phyloP scores from a whole-genome alignment of 352 stramenopile species.

The Phytopythium aichiense region DNA sequence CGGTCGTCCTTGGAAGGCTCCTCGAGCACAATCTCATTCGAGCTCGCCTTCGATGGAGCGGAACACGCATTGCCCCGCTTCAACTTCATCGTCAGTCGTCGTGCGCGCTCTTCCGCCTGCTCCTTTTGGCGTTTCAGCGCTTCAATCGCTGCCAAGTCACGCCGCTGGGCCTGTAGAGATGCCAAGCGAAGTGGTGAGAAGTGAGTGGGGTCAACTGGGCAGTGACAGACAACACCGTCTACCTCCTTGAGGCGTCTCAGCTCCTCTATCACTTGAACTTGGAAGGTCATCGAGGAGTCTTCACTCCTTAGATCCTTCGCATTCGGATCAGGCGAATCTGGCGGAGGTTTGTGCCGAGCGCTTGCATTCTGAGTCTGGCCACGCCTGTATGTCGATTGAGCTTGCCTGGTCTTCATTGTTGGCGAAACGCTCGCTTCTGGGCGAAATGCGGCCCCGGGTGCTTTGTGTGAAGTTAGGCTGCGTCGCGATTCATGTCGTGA shows the following conservation, averaged over 20 bases:
- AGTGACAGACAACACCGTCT: constrained; percentile 13
- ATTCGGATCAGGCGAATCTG: not conserved
- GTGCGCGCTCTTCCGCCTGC: constrained; percentile 24
- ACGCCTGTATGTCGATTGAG: not conserved
- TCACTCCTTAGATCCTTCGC: not conserved
- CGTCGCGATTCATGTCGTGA: not conserved
- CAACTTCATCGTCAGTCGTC: constrained; percentile 20
- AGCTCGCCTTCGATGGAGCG: constrained; percentile 2
- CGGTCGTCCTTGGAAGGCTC: constrained; percentile 11
- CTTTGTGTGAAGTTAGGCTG: not conserved
- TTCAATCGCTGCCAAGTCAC: constrained; percentile 34
- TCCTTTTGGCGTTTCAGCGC: constrained; percentile 31
- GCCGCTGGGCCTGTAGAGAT: constrained; percentile 24
- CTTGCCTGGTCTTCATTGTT: not conserved
- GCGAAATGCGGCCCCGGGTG: not conserved
- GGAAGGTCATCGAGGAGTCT: constrained; percentile 24
- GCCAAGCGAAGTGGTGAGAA: not conserved
- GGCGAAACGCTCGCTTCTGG: not conserved
- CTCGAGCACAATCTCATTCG: constrained; percentile 11
- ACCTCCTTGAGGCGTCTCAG: constrained; percentile 52
- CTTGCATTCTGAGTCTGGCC: not conserved
- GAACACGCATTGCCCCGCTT: not conserved
- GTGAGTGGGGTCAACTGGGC: constrained; percentile 11
- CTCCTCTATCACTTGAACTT: constrained; percentile 40
- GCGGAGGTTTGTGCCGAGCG: not conserved